Evolutionary conservation across 2,329 filamentous ascomycete species (phyloP).

Genomic region (Neofusicoccum ribis): DNA sequence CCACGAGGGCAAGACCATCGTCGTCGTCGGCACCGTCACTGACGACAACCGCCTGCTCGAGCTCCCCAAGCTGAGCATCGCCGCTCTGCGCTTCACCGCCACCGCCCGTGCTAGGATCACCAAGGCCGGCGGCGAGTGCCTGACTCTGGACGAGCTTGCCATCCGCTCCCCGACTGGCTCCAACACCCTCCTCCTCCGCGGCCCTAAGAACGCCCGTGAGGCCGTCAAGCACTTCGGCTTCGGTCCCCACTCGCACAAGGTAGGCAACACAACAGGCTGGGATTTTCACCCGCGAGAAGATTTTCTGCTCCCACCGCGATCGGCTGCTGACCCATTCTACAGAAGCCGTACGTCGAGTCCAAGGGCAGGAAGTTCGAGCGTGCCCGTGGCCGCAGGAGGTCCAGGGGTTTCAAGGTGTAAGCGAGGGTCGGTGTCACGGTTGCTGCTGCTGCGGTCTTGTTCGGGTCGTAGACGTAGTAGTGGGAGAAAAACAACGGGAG

Average conservation of each 20-base stretch:
- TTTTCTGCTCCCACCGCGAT: neutral
- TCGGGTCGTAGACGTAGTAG: neutral
- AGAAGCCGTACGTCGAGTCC: constrained; percentile 96
- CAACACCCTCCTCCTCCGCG: constrained; percentile 96
- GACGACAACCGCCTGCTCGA: constrained; percentile 88
- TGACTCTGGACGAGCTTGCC: constrained; percentile 97
- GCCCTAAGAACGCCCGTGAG: constrained; percentile 97
- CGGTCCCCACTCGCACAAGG: constrained; percentile 97
- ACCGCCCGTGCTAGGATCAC: constrained; percentile 91
- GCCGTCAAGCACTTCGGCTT: constrained; percentile 99
- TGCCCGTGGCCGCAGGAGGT: constrained; percentile 97
- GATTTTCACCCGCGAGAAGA: constrained; percentile 22
- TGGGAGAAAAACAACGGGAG: neutral
- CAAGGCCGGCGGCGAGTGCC: constrained; percentile 89
- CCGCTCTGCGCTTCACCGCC: constrained; percentile 93
- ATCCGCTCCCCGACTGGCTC: constrained; percentile 90
- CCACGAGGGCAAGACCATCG: constrained; percentile 78
- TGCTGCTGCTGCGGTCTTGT: neutral
- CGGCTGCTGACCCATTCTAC: constrained; percentile 25
- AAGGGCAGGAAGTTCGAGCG: constrained; percentile 99
- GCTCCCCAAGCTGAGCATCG: constrained; percentile 89
- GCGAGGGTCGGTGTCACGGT: constrained; percentile 27
- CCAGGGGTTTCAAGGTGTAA: constrained; percentile 99
- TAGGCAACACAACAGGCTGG: constrained; percentile 41
- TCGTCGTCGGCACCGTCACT: constrained; percentile 92